Conservation (phyloP, 768 basidiomycete genomes). For the Myochromella boudieri region DNA sequence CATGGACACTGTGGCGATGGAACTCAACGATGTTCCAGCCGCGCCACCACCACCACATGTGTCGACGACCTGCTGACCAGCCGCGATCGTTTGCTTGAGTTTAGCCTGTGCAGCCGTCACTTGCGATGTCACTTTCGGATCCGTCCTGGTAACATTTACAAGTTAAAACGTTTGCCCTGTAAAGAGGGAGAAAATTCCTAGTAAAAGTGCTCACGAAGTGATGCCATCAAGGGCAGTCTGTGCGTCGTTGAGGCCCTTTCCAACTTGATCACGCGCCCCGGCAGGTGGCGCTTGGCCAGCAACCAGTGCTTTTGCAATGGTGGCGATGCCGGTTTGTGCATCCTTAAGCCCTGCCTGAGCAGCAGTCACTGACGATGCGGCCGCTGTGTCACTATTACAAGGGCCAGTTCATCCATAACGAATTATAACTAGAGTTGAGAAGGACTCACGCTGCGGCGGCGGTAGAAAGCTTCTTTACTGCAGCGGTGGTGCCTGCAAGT, state of each 20-base stretch:
- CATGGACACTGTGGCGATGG: conserved; percentile 3
- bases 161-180: not conserved
- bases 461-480: conserved; percentile 20
- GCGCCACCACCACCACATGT: conserved; percentile 8
- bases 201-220: conserved; percentile 11
- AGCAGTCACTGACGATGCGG: conserved; percentile 10
- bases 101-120: conserved; percentile 11
- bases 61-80: conserved; percentile 10
- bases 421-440: not conserved
- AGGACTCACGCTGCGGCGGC: conserved; percentile 13
- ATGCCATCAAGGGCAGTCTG: conserved; percentile 17
- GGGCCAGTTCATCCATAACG: not conserved
- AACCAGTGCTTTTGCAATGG: conserved; percentile 22
- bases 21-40: not conserved
- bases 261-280: conserved; percentile 16
- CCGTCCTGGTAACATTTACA: not conserved
- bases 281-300: conserved; percentile 20
- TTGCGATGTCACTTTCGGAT: conserved; percentile 4
- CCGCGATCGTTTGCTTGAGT: conserved; percentile 11
- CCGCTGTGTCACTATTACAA: conserved; percentile 15
- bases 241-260: conserved; percentile 16
- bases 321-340: conserved; percentile 19
- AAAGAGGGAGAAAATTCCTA: not conserved
- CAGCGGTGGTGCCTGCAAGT: conserved; percentile 20
- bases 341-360: conserved; percentile 18